phyloP scores from a whole-genome alignment of 441 rosid species.

The Euphorbia neoarborescens region DNA sequence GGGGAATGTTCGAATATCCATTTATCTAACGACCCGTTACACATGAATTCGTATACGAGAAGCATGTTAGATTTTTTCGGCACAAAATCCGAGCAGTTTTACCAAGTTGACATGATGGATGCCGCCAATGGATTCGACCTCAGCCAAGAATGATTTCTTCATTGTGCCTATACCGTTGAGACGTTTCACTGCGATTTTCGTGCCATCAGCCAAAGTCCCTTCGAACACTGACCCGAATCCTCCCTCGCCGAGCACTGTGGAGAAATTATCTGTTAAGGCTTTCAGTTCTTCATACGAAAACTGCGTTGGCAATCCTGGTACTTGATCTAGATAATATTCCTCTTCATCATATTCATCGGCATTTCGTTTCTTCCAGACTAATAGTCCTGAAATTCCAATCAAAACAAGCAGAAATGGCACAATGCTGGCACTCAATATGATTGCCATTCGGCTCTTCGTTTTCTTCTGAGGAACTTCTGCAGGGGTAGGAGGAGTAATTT shows the following conservation, averaged over 20 bases:
- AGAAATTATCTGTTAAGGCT: slow-evolving; percentile 10
- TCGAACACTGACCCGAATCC: slow-evolving; percentile 18
- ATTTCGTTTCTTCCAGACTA: background rate
- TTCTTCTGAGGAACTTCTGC: background rate
- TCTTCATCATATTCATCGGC: slow-evolving; percentile 2
- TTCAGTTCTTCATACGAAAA: slow-evolving; percentile 4
- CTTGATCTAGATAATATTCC: slow-evolving; percentile 9
- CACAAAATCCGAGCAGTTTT: slow-evolving; percentile 19
- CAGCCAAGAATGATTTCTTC: slow-evolving; percentile 17
- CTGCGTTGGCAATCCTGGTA: slow-evolving; percentile 13
- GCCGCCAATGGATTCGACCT: slow-evolving; percentile 21
- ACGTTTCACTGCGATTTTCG: slow-evolving; percentile 19
- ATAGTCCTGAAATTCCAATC: background rate
- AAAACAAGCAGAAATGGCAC: background rate
- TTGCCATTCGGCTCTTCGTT: background rate
- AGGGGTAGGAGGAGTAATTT: background rate
- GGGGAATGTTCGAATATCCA: slow-evolving; percentile 16
- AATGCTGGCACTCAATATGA: slow-evolving; percentile 7
- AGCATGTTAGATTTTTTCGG: slow-evolving; percentile 15
- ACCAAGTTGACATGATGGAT: slow-evolving; percentile 23
- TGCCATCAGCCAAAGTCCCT: slow-evolving; percentile 11
- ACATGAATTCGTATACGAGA: slow-evolving; percentile 19
- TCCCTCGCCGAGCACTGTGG: slow-evolving; percentile 13
- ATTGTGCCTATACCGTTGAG: slow-evolving; percentile 10
- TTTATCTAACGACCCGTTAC: slow-evolving; percentile 15